These are phyloP conservation scores for Salix viminalis DNA, from an alignment of 345 rosid species.

Conservation along the genomic window DNA sequence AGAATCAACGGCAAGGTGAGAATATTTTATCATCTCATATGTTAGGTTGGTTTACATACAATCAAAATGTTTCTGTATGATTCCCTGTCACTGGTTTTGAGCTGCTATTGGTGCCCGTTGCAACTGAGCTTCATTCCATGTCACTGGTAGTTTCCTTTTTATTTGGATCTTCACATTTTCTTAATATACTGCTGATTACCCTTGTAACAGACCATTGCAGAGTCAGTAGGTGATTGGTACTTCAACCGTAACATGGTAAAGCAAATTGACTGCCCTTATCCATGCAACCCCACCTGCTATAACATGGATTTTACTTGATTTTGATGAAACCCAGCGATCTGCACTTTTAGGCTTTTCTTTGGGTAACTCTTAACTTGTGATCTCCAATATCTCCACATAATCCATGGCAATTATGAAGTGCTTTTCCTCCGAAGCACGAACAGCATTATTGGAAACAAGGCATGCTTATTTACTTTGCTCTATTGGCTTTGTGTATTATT, in stretches of 20 bases:
- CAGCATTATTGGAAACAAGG: background rate
- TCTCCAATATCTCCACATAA: background rate
- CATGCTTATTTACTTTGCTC: no score
- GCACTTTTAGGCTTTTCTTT: background rate
- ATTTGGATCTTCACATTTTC: background rate
- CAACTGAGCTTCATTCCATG: background rate
- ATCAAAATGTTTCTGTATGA: background rate
- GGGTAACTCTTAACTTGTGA: background rate
- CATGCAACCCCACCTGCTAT: conserved; percentile 83
- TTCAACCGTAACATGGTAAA: conserved; percentile 51
- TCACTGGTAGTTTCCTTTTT: background rate
- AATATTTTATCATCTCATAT: background rate
- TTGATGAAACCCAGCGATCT: conserved; percentile 9
- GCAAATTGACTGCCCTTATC: conserved; percentile 80
- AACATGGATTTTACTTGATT: conserved; percentile 48
- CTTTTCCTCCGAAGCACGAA: background rate
- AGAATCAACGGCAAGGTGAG: conserved; percentile 61
- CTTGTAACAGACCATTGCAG: conserved; percentile 66
- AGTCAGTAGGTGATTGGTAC: conserved; percentile 86
- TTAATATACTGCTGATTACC: background rate
- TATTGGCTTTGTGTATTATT: no score
- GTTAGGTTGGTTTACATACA: background rate
- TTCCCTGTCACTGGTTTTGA: background rate
- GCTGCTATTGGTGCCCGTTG: background rate
- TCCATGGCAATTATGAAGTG: background rate